Percentiles rank a stretch among this genome's conserved stretches.
Evolutionary conservation across 2,329 filamentous ascomycete species (phyloP).

Genomic region (Apiospora pterosperma): DNA sequence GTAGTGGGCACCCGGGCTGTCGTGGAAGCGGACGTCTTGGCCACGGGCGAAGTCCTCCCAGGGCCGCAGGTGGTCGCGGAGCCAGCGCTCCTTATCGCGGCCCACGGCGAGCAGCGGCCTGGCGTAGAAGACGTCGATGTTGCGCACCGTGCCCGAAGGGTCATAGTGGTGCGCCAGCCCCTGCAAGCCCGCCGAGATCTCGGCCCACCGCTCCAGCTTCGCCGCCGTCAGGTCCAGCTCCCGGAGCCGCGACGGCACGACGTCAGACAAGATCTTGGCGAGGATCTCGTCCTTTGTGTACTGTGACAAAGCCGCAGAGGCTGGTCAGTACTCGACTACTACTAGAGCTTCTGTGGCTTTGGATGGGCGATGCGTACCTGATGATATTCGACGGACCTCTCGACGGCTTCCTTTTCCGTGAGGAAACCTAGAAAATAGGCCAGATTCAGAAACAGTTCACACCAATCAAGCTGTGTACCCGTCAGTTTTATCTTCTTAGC

Average conservation of each 20-base stretch:
- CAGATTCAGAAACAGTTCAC: conserved; percentile 29
- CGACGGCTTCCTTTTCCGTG: conserved; percentile 20
- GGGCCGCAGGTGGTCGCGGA: conserved; percentile 19
- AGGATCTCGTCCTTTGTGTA: conserved; percentile 16
- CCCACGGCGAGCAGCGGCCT: conserved; percentile 23
- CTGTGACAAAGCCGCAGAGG: too few species aligned
- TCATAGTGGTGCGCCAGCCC: conserved; percentile 32
- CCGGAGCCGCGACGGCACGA: conserved; percentile 14
- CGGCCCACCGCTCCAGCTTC: conserved; percentile 25
- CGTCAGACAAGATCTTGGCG: conserved; percentile 15
- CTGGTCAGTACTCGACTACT: too few species aligned
- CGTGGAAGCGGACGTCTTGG: conserved; percentile 21
- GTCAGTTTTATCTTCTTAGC: not conserved
- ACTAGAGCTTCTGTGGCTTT: too few species aligned
- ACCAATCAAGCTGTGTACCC: conserved; percentile 24
- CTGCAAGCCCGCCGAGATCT: conserved; percentile 27
- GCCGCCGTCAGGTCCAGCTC: conserved; percentile 21
- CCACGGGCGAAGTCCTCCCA: conserved; percentile 28
- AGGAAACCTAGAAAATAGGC: conserved; percentile 31
- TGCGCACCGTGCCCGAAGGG: conserved; percentile 27
- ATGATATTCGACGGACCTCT: conserved; percentile 13
- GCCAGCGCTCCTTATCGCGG: conserved; percentile 21
- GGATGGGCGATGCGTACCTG: not conserved
- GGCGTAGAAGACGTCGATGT: conserved; percentile 36
- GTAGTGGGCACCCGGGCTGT: conserved; percentile 31